Base-by-base conservation (phyloP, 768 basidiomycete species). In the Calocera cornea region DNA sequence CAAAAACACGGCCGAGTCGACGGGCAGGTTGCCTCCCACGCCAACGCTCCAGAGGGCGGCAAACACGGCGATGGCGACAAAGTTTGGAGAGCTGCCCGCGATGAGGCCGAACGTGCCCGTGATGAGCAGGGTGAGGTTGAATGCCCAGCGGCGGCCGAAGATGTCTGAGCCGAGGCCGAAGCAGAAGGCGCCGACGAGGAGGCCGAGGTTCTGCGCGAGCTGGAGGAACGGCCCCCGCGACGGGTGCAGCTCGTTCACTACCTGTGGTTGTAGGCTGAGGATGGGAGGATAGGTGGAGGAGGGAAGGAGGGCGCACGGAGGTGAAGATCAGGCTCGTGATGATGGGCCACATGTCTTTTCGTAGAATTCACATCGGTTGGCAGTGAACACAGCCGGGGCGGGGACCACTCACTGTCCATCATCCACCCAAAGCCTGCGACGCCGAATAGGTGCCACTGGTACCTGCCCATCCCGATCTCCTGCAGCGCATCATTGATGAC, bases 381-480 rank as follows among this genome's bases (percentile, higher is more conserved):
- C 27, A 36, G 10, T n/a, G n/a, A n/a, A 38, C 47, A 44, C 64
- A 64, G 10, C 47, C 49, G 22, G 2, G 63, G 22, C n/a, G 3
- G n/a, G 65, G 24, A 65, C 41, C 3, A 33, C 22, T 65, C 17
- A 79, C 86, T 60, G 75, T 74, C 87, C 87, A 86, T 83, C 68
- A 88, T 81, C 87, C 87, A 89, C 65, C 88, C 88, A 75, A 89
- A 88, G 1, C 87, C 88, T 19, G 86, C 81, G 33, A 87, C 85
- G 65, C 83, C 66, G 73, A 89, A 88, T 38, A 89, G 73, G 67
- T 78, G 77, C 79, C 84, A 87, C 86, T 88, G 68, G 72, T 87
- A 87, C 64, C 76, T 83, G n/a, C 86, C 86, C 84, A 87, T 87
- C 17, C 86, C 86, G 34, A 87, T 84, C 24, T 87, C 82, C 72